phyloP scores from a whole-genome alignment of 805 yeast species.

The Vanderwaltozyma polyspora region DNA sequence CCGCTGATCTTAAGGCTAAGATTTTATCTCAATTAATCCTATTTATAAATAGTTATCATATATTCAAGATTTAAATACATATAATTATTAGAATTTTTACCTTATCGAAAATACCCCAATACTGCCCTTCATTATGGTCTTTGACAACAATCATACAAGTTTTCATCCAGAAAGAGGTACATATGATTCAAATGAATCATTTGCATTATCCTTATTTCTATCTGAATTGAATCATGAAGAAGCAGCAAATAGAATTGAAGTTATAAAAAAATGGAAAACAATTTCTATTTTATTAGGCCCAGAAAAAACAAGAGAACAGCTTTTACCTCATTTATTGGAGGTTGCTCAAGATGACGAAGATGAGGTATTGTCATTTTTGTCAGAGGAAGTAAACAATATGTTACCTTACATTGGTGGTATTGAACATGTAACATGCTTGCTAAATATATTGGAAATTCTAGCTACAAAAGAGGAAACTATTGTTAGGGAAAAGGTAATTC shows the following conservation, averaged over 20 bases:
- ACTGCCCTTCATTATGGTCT: too few relatives aligned
- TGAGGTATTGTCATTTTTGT: conserved; percentile 89
- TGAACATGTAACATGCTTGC: conserved; percentile 44
- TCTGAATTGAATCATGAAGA: conserved; percentile 97
- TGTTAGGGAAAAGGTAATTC: conserved; percentile 90
- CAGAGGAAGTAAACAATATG: conserved; percentile 80
- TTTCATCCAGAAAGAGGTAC: too few relatives aligned
- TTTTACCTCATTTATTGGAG: conserved; percentile 75
- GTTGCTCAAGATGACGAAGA: conserved; percentile 96
- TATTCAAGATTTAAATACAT: too few relatives aligned
- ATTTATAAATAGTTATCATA: too few relatives aligned
- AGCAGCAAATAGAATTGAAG: conserved; percentile 82
- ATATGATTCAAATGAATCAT: too few relatives aligned
- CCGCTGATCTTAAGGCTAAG: too few relatives aligned
- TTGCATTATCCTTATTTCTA: too few relatives aligned
- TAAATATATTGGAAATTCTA: conserved; percentile 65
- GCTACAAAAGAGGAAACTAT: conserved; percentile 93
- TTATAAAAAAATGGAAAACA: conserved; percentile 88
- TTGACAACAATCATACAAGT: too few relatives aligned
- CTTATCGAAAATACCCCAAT: too few relatives aligned
- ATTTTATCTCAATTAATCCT: too few relatives aligned
- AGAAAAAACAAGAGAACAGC: conserved; percentile 79
- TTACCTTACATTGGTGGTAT: conserved; percentile 84
- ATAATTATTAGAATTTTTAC: too few relatives aligned
- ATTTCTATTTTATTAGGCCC: conserved; percentile 93